Conservation (phyloP, 352 stramenopile species). For the Globisporangium rhizosaccharum region DNA sequence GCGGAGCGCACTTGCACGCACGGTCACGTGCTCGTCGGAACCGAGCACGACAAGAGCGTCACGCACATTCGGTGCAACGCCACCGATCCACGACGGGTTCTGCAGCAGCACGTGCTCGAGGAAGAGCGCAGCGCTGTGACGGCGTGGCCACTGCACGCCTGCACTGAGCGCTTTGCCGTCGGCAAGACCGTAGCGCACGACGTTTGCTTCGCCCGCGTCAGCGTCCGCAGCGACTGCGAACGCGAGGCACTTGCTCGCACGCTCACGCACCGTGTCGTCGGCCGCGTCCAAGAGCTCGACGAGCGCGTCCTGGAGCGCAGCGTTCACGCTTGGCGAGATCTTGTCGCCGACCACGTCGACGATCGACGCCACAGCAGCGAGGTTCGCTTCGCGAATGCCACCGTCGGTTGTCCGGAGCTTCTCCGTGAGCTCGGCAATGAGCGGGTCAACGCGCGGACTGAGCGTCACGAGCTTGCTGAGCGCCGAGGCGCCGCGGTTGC, state of each 20-base stretch:
- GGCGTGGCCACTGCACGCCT: conserved; percentile 40
- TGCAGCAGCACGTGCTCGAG: conserved; percentile 44
- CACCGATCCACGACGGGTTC: conserved; percentile 29
- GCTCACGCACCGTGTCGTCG: conserved; percentile 59
- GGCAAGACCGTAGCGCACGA: conserved; percentile 44
- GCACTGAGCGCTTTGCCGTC: conserved; percentile 26
- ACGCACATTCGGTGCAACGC: conserved; percentile 21
- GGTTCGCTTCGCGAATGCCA: conserved; percentile 73
- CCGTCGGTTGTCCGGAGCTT: conserved; percentile 58
- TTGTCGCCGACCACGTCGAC: conserved; percentile 66
- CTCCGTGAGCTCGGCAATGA: conserved; percentile 94
- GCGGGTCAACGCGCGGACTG: conserved; percentile 92
- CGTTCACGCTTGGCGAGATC: conserved; percentile 46
- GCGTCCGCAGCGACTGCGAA: conserved; percentile 45
- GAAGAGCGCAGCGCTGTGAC: conserved; percentile 64
- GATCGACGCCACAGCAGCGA: conserved; percentile 63
- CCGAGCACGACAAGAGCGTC: conserved; percentile 36
- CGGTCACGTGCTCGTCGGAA: conserved; percentile 58
- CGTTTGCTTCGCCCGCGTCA: conserved; percentile 25
- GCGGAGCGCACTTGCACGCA: conserved; percentile 48
- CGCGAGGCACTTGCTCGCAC: conserved; percentile 66
- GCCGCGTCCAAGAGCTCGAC: conserved; percentile 55
- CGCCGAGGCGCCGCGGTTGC: conserved; percentile 86
- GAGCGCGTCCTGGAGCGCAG: conserved; percentile 52
- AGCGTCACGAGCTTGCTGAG: conserved; percentile 93